Base-by-base conservation (phyloP, 129 eudicot species). In the Flaveria trinervia region DNA sequence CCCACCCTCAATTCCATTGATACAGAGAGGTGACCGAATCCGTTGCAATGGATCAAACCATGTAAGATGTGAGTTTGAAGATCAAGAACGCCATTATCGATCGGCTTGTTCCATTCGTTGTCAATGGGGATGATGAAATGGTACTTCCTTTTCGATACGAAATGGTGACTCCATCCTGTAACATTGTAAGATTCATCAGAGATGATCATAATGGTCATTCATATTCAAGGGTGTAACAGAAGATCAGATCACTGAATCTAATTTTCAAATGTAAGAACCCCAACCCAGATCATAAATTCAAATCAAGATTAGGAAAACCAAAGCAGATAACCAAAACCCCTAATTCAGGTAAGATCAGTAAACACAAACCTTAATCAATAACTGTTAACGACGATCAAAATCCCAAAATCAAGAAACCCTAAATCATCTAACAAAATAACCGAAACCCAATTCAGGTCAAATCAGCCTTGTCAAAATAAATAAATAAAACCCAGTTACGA, bases 151-250 rank as follows among this genome's bases (percentile, higher is more conserved):
- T 78, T 93, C 0, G 97, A 84, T 73, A 93, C 87, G 12, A 88
- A 93, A 76, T 93, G 92, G 62, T 93, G 91, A 83, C 97, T 91
- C 97, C 97, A 93, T 25, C 98, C 98, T 93, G 78, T 36, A 43
- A 41, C 5, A 65, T 4, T 36, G 41, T 5, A 36, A 36, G 41
- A 36, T 36, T 36, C 41, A 36, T 36, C 41, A 36, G 41, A 36
- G 41, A 36, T 9, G 17, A 26, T 49, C 55, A 55, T 55, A 25
- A 50, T 48, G 13, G 59, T 56, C 20, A 70, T 23, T 13, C 22
- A 25, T 13, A 50, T 49, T 49, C 54, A 49, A 49, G 3, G n/a
- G 13, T 45, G 49, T 45, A 45, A 10, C 11, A 10, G 3, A 10
- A 36, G 7, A 36, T 12, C 28, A 14, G 11, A 11, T 26, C n/a